Conservation (phyloP, 2,329 filamentous ascomycete species). For the Curvularia lunata region DNA sequence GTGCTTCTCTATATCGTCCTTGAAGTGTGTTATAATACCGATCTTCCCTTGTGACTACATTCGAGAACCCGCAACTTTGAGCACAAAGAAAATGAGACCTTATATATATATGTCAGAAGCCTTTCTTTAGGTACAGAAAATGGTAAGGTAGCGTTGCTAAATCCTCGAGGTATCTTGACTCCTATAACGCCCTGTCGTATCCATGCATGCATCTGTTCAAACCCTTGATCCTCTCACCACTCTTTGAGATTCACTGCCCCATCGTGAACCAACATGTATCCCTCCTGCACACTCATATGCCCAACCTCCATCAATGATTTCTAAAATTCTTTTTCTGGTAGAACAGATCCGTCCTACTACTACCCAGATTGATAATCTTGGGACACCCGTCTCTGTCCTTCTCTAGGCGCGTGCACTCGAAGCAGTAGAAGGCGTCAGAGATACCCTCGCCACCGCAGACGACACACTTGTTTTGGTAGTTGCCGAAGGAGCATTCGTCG, state of each 20-base stretch:
- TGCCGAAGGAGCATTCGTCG: constrained; percentile 99
- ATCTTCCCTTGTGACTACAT: background rate
- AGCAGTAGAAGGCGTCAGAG: constrained; percentile 98
- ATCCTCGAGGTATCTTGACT: constrained; percentile 3
- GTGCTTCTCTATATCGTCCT: background rate
- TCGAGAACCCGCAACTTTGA: background rate
- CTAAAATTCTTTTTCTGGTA: constrained; percentile 76
- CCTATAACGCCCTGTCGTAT: constrained; percentile 1
- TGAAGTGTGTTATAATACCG: background rate
- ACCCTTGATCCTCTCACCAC: background rate
- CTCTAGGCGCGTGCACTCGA: constrained; percentile 95
- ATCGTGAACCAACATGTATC: background rate
- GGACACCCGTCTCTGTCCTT: constrained; percentile 98
- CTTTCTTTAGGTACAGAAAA: background rate
- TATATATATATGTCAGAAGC: background rate
- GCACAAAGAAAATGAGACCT: background rate
- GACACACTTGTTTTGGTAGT: constrained; percentile 99
- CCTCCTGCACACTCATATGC: background rate
- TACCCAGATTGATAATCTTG: constrained; percentile 98
- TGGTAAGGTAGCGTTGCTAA: background rate
- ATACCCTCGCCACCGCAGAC: constrained; percentile 98
- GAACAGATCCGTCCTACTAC: constrained; percentile 89
- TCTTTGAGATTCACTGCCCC: background rate
- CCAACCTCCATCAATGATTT: constrained; percentile 55
- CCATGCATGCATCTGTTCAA: background rate